phyloP scores from a whole-genome alignment of 2,329 filamentous ascomycete genomes.

The Endocalyx cinctus region DNA sequence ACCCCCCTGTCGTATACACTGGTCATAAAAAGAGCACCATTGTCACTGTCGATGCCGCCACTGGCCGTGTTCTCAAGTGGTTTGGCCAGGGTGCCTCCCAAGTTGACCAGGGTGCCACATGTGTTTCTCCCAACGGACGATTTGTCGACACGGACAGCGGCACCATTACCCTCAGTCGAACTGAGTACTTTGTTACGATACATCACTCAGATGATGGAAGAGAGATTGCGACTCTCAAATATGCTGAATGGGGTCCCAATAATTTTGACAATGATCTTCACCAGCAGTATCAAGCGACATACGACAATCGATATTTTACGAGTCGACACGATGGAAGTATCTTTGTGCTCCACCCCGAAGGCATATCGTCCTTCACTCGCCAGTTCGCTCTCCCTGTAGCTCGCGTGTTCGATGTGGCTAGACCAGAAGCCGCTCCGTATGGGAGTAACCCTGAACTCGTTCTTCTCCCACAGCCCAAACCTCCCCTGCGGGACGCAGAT shows the following conservation, averaged over 20 bases:
- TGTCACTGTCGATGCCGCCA: constrained; percentile 83
- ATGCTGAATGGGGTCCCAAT: constrained; percentile 93
- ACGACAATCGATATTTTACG: constrained; percentile 86
- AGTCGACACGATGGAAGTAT: constrained; percentile 80
- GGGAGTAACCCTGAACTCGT: constrained; percentile 73
- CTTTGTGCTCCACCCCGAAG: constrained; percentile 65
- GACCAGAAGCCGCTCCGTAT: constrained; percentile 58
- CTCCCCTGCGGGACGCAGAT: constrained; percentile 50
- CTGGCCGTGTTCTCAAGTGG: constrained; percentile 75
- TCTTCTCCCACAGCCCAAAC: constrained; percentile 77
- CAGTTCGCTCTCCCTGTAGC: constrained; percentile 74
- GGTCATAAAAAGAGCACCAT: constrained; percentile 88
- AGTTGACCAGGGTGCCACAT: constrained; percentile 68
- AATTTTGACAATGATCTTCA: constrained; percentile 84
- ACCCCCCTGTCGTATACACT: constrained; percentile 80
- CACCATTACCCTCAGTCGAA: constrained; percentile 77
- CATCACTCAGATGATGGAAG: constrained; percentile 68
- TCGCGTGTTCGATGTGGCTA: constrained; percentile 82
- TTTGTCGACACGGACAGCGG: constrained; percentile 62
- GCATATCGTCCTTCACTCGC: constrained; percentile 59
- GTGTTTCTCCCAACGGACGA: constrained; percentile 62
- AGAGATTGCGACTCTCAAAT: constrained; percentile 82
- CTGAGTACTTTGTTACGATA: constrained; percentile 86
- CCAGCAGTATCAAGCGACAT: constrained; percentile 71
- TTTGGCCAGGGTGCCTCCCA: constrained; percentile 72